phyloP scores from a whole-genome alignment of 441 rosid species.

The Populus hybrid region DNA sequence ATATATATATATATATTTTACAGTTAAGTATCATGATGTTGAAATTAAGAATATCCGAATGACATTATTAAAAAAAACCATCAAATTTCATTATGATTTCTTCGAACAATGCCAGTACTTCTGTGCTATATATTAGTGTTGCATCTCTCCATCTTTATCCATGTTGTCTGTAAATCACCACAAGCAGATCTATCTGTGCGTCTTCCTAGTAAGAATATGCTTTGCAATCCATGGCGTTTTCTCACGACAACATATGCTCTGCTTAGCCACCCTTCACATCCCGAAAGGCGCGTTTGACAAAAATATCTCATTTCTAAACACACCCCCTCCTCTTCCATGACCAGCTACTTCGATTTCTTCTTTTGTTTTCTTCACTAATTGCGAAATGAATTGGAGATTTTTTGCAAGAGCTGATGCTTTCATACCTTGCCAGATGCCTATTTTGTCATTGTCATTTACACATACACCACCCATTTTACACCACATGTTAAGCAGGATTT shows the following conservation, averaged over 20 bases:
- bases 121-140: not conserved
- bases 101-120: too few species aligned
- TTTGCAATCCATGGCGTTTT: not conserved
- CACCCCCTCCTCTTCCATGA: not conserved
- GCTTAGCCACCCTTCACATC: too few species aligned
- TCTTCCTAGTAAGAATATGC: too few species aligned
- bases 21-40: too few species aligned
- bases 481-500: constrained; percentile 8
- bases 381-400: not conserved
- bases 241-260: too few species aligned
- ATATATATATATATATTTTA: too few species aligned
- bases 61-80: not conserved
- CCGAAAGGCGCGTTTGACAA: not conserved
- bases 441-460: constrained; percentile 4
- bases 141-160: not conserved
- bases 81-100: not conserved
- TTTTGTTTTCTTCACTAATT: not conserved
- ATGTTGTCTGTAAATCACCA: not conserved
- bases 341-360: not conserved
- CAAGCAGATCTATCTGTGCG: too few species aligned
- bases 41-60: not conserved
- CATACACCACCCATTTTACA: not conserved
- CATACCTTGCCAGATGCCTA: not conserved
- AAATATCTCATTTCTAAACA: not conserved
- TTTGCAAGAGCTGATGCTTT: not conserved